Base-by-base conservation (phyloP, 2,329 filamentous ascomycete species). In the Trichoderma brevicompactum region DNA sequence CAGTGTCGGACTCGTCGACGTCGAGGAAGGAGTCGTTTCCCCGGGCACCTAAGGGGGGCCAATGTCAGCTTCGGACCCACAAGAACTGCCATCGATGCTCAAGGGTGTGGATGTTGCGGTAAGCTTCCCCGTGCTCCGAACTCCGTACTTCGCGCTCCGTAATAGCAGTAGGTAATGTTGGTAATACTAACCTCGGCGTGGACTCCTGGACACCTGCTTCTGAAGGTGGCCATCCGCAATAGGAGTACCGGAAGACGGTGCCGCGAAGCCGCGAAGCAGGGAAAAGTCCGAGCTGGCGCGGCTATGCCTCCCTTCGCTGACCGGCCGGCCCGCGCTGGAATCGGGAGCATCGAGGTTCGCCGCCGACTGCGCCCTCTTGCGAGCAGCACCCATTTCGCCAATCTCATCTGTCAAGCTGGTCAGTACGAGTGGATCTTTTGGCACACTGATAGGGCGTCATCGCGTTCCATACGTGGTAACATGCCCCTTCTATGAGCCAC, bases 241-340 rank as follows among this genome's bases (percentile, higher is more conserved):
- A 68, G 83, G 78, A 68, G 82, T 79, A 65, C 80, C 80, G 54
- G 81, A 79, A 67, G 82, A 78, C 68, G 82, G 79, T 65, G 80
- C 80, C 55, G 81, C 77, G 69, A 83, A 83, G 65, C 82, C 85
- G 68, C 83, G 84, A 65, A 86, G 78, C 52, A 86, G 76, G 56
- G 88, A 89, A 70, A 88, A 83, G 75, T 92, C 89, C 62, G 89
- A 92, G 77, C 88, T 91, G 64, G 89, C 87, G 70, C 89, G 86
- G 73, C 85, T 89, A 76, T 90, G 87, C 73, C 84, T 90, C 78
- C 82, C 89, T 68, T 87, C 82, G 70, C 85, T 87, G 49, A 85
- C 75, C 54, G 87, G 84, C 69, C 86, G 81, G 63, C 80, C 77
- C 63, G 79, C 80, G 63, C 78, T 74, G 64, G 78, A 73, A 69